Evolutionary conservation across 2,329 filamentous ascomycete genomes (phyloP), one percentile per base, ranked within the genome.

Genomic region (Ophiognomonia clavigignenti-juglandacearum): DNA sequence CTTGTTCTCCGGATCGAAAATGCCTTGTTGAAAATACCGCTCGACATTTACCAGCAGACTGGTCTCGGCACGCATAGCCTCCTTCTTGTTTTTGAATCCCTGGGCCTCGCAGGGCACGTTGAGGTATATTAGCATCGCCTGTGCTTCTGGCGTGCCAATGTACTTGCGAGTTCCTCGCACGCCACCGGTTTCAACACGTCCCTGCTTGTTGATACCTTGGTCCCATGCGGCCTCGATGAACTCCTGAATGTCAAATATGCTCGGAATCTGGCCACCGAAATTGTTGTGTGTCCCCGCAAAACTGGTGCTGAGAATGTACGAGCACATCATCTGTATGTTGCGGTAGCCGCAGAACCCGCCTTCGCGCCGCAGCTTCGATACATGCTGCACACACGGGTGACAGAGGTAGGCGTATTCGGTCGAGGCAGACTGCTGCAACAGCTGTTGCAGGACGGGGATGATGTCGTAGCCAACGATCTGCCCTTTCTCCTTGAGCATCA

Each of bases 271-370:
- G 4, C 71, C 69, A 1, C 71, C 64, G 50, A 95, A 87, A 37
- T 71, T 66, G 39, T 71, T 66, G 34, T 83, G 71, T 51, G 76
- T 65, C 0, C 86, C 87, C 11, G 71, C 65, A 11, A 71, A 72
- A 32, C 70, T 63, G 1, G 78, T 68, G 8, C 75, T 77, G 49
- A 83, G 78, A 18, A 96, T 80, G 61, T 88, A 91, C 0, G 90
- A 92, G 13, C 85, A 71, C 56, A 96, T 66, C 83, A 95, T 95
- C 63, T 97, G 93, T 26, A 96, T 95, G 60, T 95, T 97, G 34
- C 92, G 80, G 62, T 96, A 97, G 4, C 92, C 92, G 61, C 92
- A 97, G 62, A 97, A 97, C 6, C 89, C 87, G 19, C 90, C 90
- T 68, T 96, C 91, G 51, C 72, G 75, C n/a, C 75, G 78, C 43